These are phyloP conservation scores for Metschnikowia kunwiensis DNA, from an alignment of 805 yeast species.

Conservation along the genomic window DNA sequence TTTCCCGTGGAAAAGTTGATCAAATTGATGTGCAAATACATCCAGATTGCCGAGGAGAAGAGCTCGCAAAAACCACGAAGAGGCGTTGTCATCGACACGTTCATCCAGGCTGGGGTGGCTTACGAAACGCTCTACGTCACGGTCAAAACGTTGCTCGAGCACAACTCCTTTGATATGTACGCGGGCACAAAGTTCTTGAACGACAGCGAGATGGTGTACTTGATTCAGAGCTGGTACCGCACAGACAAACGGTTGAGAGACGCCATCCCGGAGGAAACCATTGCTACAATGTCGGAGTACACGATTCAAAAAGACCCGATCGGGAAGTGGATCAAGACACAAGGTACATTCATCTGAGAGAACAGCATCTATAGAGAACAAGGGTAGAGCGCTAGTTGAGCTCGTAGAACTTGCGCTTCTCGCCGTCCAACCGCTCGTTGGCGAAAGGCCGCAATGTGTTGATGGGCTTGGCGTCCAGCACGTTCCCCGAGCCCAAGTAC, in stretches of 20 bases:
- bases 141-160: constrained; percentile 60
- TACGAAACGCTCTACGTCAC: constrained; percentile 64
- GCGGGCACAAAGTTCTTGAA: constrained; percentile 38
- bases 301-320: constrained; percentile 58
- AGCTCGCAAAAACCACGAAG: constrained; percentile 31
- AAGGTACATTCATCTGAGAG: constrained; percentile 2
- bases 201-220: constrained; percentile 54
- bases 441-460: constrained; percentile 33
- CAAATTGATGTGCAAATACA: constrained; percentile 58
- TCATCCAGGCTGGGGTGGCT: constrained; percentile 60
- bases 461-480: constrained; percentile 14
- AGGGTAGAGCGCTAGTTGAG: constrained; percentile 18
- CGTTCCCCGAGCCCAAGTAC: constrained; percentile 21
- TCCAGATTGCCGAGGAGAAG: constrained; percentile 37
- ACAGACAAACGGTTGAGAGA: constrained; percentile 63
- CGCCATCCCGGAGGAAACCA: constrained; percentile 45
- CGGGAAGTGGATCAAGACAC: constrained; percentile 20
- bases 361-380: background rate
- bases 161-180: constrained; percentile 51
- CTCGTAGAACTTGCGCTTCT: constrained; percentile 45
- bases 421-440: constrained; percentile 35
- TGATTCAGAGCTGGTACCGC: constrained; percentile 65
- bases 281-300: constrained; percentile 46
- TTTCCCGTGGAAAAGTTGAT: constrained; percentile 75
- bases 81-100: constrained; percentile 61